These are phyloP conservation scores for Phenoliferia sp. DNA, from an alignment of 1,284 basidiomycete genomes.

Conservation along the genomic window DNA sequence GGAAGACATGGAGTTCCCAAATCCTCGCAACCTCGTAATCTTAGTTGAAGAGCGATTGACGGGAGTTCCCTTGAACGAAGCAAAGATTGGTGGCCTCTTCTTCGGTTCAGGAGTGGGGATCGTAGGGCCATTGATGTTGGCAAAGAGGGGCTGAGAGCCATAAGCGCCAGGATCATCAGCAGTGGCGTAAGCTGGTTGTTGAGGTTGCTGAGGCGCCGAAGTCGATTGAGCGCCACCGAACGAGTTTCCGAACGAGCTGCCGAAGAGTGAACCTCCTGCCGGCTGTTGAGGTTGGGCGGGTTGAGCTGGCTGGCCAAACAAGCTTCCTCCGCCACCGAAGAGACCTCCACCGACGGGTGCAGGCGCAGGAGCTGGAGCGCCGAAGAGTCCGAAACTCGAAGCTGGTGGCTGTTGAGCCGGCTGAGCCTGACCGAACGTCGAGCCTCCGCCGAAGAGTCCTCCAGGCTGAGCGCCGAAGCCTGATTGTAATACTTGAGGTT, in stretches of 20 bases:
- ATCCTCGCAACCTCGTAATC: constrained; percentile 48
- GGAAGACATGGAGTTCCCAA: constrained; percentile 43
- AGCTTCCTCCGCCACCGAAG: constrained; percentile 9
- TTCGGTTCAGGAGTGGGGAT: constrained; percentile 38
- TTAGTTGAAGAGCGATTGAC: constrained; percentile 42
- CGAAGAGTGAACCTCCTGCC: constrained; percentile 34
- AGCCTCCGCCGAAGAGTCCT: neutral
- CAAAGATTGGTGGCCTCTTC: constrained; percentile 48
- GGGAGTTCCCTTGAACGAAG: constrained; percentile 37
- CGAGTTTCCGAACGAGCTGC: constrained; percentile 31
- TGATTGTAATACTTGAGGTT: no score
- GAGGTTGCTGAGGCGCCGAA: constrained; percentile 35
- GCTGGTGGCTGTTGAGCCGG: neutral
- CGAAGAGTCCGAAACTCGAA: neutral
- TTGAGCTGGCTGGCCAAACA: constrained; percentile 5
- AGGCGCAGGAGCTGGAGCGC: constrained; percentile 9
- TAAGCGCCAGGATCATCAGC: constrained; percentile 86
- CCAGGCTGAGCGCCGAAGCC: no score
- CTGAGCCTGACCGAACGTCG: neutral
- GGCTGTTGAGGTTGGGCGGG: constrained; percentile 13
- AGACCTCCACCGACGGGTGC: constrained; percentile 10
- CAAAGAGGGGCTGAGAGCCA: constrained; percentile 58
- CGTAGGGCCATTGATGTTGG: constrained; percentile 38
- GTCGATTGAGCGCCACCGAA: constrained; percentile 21
- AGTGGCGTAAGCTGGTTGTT: constrained; percentile 56